Base-by-base conservation (phyloP, 2,329 filamentous ascomycete species). In the Colletotrichum musicola region DNA sequence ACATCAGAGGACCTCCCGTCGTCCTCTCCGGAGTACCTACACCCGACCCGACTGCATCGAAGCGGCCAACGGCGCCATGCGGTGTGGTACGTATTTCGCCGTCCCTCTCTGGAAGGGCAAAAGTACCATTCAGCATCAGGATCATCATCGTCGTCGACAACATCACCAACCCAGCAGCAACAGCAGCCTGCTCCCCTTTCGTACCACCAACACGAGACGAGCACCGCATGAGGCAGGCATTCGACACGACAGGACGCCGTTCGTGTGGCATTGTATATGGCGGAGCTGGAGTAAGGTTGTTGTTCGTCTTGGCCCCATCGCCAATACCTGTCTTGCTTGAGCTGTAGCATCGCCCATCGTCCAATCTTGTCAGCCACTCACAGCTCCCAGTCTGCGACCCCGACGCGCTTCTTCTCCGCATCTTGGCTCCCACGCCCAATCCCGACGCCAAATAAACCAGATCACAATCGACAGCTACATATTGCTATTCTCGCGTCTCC, bases 311-410 rank as follows among this genome's bases (percentile, higher is more conserved):
- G 54, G 30, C 53, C 40, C 53, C 62, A n/a, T 25, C 22, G 22
- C 22, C 4, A 25, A 25, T 49, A 46, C 46, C 42, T 30, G 51
- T 22, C 18, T 30, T 40, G 30, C 38, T 25, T 51, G 30, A 35
- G 30, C 46, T 40, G 35, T 30, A 40, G 18, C 64, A 67, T 67
- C 64, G 42, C 42, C 58, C 50, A 50, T 51, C 51, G 38, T 65
- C 58, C 58, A 47, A 62, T 56, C 30, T 54, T 14, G 49, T 44
- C 22, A 44, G 57, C 63, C 57, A 62, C 30, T 62, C 42, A 35
- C 56, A 49, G 40, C 38, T 61, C 47, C 2, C 38, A n/a, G 13
- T 38, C 20, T 40, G 38, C 20, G 38, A 61, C 35, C 35, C 44
- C 10, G 13, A 13, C 38, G 49, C 42, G 16, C 30, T 40, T 30